Base-by-base conservation (phyloP, 306 rosid species). In the Gillenia trifoliata region DNA sequence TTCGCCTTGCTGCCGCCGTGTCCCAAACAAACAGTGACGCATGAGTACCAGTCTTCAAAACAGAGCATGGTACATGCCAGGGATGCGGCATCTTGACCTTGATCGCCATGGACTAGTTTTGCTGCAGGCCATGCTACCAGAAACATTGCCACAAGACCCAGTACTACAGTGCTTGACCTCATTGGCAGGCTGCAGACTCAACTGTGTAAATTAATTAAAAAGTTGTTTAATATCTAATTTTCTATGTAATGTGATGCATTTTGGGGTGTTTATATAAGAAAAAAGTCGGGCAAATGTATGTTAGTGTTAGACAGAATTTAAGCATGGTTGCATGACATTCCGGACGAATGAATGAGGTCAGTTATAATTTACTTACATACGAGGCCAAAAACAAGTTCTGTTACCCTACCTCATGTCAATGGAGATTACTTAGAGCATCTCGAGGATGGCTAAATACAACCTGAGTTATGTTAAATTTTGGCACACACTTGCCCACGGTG, bases 261-360 rank as follows among this genome's bases (percentile, higher is more conserved):
- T 45, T 15, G 49, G 19, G 15, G 49, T 13, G 6, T 43, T 50
- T 50, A 5, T 52, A 20, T 52, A 52, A 52, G 23, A 52, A 52
- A 52, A 20, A 17, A 52, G 4, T 19, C 7, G 52, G 20, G 20
- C 8, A 15, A 19, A 15, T 45, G 52, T 13, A 45, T 45, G 20
- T 4, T 45, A 13, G 5, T 0, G 52, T 45, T 4, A 15, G 40
- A 36, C 52, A 47, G 23, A 6, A n/a, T 7, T 17, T 40, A 45
- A 43, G 72, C 25, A 19, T 15, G 15, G 25, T 68, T 26, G 26
- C 71, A 67, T 67, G 31, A 68, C 72, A 67, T 68, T 43, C 57
- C 25, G 38, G 72, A 68, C 12, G 26, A 31, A 43, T 68, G 72
- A 68, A 13, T 4, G 52, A 4, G 7, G 6, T 45, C 52, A 4